Evolutionary conservation across 441 rosid species (phyloP).

Genomic region (Rhodomyrtus psidioides): DNA sequence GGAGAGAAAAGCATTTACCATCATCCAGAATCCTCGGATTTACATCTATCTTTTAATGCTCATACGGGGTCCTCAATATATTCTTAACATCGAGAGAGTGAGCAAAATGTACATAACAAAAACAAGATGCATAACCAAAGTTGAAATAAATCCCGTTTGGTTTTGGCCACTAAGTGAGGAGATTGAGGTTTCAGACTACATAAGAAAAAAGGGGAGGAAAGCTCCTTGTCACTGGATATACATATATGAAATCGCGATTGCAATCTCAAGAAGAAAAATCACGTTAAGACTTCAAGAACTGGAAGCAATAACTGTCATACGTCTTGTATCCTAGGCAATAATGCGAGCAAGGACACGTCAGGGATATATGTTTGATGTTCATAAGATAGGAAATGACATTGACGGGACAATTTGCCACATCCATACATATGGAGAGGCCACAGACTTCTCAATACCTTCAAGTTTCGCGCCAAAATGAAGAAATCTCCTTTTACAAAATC

Average conservation of each 20-base stretch:
- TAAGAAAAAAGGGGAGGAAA: neutral
- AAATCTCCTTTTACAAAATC: constrained; percentile 78
- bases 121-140: neutral
- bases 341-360: neutral
- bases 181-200: neutral
- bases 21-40: neutral
- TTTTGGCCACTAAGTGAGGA: neutral
- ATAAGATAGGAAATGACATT: neutral
- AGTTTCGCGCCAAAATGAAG: constrained; percentile 57
- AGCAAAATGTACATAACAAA: neutral
- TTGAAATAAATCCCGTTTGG: neutral
- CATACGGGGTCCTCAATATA: neutral
- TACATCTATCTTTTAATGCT: neutral
- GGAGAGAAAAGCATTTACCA: constrained; percentile 1
- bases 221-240: neutral
- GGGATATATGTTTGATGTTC: neutral
- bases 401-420: neutral
- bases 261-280: neutral
- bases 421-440: neutral
- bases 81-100: neutral
- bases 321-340: neutral
- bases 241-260: neutral
- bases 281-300: neutral
- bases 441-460: constrained; percentile 44
- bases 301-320: neutral